A percentile compares a stretch with the other conserved stretches of the same genome.
phyloP scores from a whole-genome alignment of 1,284 basidiomycete species.

The Ganoderma lucidum region DNA sequence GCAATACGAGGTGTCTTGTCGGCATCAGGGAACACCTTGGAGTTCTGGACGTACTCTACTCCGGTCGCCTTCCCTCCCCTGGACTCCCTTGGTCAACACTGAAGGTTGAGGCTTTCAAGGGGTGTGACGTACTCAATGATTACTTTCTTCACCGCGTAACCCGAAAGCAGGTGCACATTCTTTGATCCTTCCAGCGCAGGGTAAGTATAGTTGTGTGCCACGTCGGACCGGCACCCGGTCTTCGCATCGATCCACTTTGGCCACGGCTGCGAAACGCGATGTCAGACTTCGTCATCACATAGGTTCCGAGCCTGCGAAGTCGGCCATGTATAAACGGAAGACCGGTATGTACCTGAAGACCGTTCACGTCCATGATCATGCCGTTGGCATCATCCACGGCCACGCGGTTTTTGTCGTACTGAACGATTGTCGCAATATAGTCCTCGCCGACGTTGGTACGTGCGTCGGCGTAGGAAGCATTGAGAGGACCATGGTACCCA shows the following conservation, averaged over 20 bases:
- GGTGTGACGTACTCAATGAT: slow-evolving; percentile 35
- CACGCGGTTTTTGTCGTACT: slow-evolving; percentile 30
- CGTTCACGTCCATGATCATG: slow-evolving; percentile 35
- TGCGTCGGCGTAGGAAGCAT: slow-evolving; percentile 36
- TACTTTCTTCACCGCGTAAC: slow-evolving; percentile 38
- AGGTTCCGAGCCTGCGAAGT: neutral
- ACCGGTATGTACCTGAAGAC: slow-evolving; percentile 29
- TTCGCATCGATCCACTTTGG: slow-evolving; percentile 56
- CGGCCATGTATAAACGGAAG: neutral
- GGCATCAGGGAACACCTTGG: slow-evolving; percentile 31
- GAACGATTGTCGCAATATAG: slow-evolving; percentile 30
- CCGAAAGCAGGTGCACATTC: slow-evolving; percentile 37
- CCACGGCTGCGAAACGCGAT: neutral
- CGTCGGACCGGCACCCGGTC: slow-evolving; percentile 65
- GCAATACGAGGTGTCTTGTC: slow-evolving; percentile 35
- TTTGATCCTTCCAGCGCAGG: slow-evolving; percentile 44
- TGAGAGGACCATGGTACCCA: slow-evolving; percentile 37
- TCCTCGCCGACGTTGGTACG: slow-evolving; percentile 34
- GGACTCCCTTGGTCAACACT: neutral
- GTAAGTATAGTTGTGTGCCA: slow-evolving; percentile 66
- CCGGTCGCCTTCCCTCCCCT: slow-evolving; percentile 62
- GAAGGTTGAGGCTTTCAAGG: neutral
- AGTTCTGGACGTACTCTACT: slow-evolving; percentile 59
- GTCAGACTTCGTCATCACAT: neutral
- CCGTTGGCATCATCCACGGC: slow-evolving; percentile 34